These are phyloP conservation scores for Arxiozyma bovina DNA, from an alignment of 1,139 yeast genomes.

Conservation along the genomic window DNA sequence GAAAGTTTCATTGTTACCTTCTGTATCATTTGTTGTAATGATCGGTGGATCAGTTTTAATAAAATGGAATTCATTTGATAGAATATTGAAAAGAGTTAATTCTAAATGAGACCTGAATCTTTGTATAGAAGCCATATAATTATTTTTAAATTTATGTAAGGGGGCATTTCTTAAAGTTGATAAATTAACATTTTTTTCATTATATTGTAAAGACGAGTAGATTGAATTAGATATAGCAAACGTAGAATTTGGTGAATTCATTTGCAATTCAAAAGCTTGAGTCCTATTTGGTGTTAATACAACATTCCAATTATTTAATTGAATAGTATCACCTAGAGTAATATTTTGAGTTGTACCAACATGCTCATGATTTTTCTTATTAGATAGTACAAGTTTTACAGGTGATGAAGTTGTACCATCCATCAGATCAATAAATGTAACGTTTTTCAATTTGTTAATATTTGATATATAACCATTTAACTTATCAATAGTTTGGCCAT, in stretches of 20 bases:
- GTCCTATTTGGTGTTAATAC: conserved; percentile 26
- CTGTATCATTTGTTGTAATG: conserved; percentile 86
- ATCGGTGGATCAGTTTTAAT: conserved; percentile 78
- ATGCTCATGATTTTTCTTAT: conserved; percentile 23
- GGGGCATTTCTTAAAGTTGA: conserved; percentile 64
- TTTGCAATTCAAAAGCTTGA: conserved; percentile 42
- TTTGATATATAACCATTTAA: conserved; percentile 67
- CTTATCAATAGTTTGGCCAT: conserved; percentile 4
- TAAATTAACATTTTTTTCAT: conserved; percentile 17
- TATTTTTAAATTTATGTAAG: conserved; percentile 69
- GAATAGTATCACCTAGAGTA: conserved; percentile 37
- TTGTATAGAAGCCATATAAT: conserved; percentile 54
- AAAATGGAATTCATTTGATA: conserved; percentile 34
- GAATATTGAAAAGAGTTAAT: not conserved
- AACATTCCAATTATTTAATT: conserved; percentile 24
- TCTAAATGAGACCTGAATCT: conserved; percentile 55
- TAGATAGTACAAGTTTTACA: conserved; percentile 50
- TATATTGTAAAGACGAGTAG: not conserved
- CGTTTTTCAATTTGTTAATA: conserved; percentile 60
- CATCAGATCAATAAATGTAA: conserved; percentile 67
- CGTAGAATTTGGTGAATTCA: conserved; percentile 22
- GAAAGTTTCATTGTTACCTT: conserved; percentile 94
- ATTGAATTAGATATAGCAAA: not conserved
- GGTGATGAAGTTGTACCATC: conserved; percentile 62
- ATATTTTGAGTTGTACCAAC: conserved; percentile 7